A percentile compares a stretch with the other conserved stretches of the same genome.
phyloP scores from a whole-genome alignment of 2,329 filamentous ascomycete genomes.

The Monilinia vaccinii-corymbosi region DNA sequence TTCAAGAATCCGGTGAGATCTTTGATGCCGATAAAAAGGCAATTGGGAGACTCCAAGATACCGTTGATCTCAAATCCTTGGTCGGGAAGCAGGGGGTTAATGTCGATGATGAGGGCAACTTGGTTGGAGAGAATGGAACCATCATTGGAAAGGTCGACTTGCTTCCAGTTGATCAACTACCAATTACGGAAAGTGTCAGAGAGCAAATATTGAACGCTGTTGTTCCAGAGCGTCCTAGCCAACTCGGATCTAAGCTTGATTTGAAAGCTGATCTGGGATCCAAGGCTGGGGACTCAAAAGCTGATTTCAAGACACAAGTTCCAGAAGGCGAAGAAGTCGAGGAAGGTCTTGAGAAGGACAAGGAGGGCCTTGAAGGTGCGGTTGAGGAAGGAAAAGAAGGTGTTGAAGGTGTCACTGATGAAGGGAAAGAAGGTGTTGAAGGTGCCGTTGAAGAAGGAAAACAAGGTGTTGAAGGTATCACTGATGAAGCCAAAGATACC shows the following conservation, averaged over 20 bases:
- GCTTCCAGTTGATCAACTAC: slow-evolving; percentile 6
- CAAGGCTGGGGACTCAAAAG: not conserved
- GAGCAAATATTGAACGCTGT: slow-evolving; percentile 1
- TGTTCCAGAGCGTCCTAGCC: not conserved
- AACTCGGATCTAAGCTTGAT: slow-evolving; percentile 2
- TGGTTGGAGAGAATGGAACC: slow-evolving; percentile 49
- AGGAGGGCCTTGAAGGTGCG: slow-evolving; percentile 23
- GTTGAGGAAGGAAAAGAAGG: slow-evolving; percentile 23
- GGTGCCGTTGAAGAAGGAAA: slow-evolving; percentile 9
- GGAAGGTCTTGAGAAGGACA: not conserved
- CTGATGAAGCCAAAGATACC: slow-evolving; percentile 13
- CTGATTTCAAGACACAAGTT: slow-evolving; percentile 1
- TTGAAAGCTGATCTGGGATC: not conserved
- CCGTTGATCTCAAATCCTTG: not conserved
- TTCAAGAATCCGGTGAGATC: slow-evolving; percentile 7
- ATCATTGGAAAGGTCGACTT: slow-evolving; percentile 45
- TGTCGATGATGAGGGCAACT: slow-evolving; percentile 51
- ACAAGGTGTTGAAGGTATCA: slow-evolving; percentile 24
- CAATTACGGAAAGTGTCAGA: slow-evolving; percentile 6
- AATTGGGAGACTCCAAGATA: slow-evolving; percentile 7
- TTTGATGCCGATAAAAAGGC: slow-evolving; percentile 4
- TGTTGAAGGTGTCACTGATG: not conserved
- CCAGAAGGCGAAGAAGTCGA: not conserved
- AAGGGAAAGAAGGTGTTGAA: slow-evolving; percentile 23
- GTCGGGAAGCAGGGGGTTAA: slow-evolving; percentile 33